These are phyloP conservation scores for Pyricularia sp. DNA, from an alignment of 2,329 filamentous ascomycete genomes.

Conservation along the genomic window DNA sequence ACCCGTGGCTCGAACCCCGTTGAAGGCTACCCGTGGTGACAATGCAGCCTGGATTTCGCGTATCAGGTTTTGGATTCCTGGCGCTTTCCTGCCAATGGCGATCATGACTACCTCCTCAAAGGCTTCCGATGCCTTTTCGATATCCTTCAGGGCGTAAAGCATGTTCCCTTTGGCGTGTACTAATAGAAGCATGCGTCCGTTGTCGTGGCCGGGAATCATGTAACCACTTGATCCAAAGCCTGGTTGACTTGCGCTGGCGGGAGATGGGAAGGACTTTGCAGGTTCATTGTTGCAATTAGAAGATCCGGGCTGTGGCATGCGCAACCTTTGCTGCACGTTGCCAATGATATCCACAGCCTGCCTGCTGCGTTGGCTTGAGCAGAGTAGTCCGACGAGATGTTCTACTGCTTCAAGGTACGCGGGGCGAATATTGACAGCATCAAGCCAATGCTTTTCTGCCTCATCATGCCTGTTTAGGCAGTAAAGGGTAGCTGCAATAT, in stretches of 20 bases:
- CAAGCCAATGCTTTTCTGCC: slow-evolving; percentile 77
- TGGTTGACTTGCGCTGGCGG: slow-evolving; percentile 13
- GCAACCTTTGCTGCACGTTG: slow-evolving; percentile 68
- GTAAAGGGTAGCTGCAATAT: slow-evolving; percentile 81
- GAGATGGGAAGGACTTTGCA: background rate
- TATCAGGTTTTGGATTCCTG: slow-evolving; percentile 71
- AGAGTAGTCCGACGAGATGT: slow-evolving; percentile 82
- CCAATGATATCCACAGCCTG: slow-evolving; percentile 85
- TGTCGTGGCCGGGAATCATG: slow-evolving; percentile 73
- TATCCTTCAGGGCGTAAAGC: slow-evolving; percentile 82
- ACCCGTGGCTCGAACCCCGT: background rate
- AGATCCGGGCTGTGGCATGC: slow-evolving; percentile 21
- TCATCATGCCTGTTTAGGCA: slow-evolving; percentile 75
- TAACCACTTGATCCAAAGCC: slow-evolving; percentile 77
- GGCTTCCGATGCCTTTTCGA: slow-evolving; percentile 68
- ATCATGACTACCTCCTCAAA: slow-evolving; percentile 95
- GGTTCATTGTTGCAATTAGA: background rate
- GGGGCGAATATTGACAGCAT: slow-evolving; percentile 73
- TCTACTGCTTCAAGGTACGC: slow-evolving; percentile 93
- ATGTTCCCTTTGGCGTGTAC: slow-evolving; percentile 98
- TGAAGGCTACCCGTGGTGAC: slow-evolving; percentile 29
- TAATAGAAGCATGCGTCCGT: slow-evolving; percentile 85
- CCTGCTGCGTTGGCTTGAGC: slow-evolving; percentile 66
- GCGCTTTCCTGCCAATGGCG: slow-evolving; percentile 61
- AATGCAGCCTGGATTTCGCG: slow-evolving; percentile 66